Evolutionary conservation across 257 asterid species (phyloP).

Genomic region (Penstemon barbatus): DNA sequence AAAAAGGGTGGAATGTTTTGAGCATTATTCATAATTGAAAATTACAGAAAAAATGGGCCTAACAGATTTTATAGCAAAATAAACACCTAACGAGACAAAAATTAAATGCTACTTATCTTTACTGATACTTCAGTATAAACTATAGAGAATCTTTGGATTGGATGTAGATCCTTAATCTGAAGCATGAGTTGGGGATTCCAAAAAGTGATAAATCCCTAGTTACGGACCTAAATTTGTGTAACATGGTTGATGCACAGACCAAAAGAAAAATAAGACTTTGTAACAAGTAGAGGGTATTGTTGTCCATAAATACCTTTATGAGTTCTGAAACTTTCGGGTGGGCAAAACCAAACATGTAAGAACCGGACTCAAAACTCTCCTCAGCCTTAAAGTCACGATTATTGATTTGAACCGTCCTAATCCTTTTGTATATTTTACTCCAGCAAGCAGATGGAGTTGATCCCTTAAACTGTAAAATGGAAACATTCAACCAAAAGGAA

Average conservation of each 20-base stretch:
- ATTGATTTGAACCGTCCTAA: constrained; percentile 54
- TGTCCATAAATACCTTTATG: constrained; percentile 53
- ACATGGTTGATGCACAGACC: constrained; percentile 17
- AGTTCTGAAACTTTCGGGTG: constrained; percentile 76
- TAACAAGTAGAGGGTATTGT: constrained; percentile 20
- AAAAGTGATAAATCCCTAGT: neutral
- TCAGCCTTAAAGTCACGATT: constrained; percentile 48
- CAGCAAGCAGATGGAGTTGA: constrained; percentile 85
- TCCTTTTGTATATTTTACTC: constrained; percentile 73
- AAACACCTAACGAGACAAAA: too few relatives aligned
- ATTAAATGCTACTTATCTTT: too few relatives aligned
- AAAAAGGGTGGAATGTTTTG: too few relatives aligned
- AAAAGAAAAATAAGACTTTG: constrained; percentile 17
- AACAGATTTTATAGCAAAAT: too few relatives aligned
- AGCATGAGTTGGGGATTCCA: constrained; percentile 18
- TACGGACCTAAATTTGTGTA: constrained; percentile 4
- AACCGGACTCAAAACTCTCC: constrained; percentile 64
- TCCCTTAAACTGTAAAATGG: constrained; percentile 67
- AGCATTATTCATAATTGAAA: too few relatives aligned
- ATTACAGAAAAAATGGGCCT: too few relatives aligned
- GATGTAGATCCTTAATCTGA: neutral
- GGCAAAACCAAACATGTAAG: constrained; percentile 80
- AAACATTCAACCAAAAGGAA: constrained; percentile 23
- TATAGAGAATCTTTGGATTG: neutral
- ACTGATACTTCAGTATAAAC: neutral